These are phyloP conservation scores for Aspergillus felis DNA, from an alignment of 2,329 filamentous ascomycete genomes.

Conservation along the genomic window DNA sequence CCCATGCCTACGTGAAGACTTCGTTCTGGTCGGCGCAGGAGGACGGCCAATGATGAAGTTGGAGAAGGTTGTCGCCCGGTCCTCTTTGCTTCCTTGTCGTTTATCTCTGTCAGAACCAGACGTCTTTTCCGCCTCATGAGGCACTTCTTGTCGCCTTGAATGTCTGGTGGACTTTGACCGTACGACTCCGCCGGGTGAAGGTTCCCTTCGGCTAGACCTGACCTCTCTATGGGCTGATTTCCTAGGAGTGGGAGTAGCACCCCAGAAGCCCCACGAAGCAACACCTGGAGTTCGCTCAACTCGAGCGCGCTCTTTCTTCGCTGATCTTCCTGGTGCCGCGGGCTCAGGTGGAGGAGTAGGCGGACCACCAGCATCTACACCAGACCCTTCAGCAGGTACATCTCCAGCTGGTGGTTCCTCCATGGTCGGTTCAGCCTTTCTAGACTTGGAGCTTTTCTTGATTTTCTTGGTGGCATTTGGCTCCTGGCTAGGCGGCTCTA, in stretches of 20 bases:
- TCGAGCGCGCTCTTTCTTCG: conserved; percentile 72
- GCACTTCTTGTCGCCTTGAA: conserved; percentile 58
- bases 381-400: conserved; percentile 19
- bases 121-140: conserved; percentile 59
- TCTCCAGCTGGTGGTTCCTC: conserved; percentile 50
- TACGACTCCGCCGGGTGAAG: conserved; percentile 41
- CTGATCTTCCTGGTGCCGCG: conserved; percentile 52
- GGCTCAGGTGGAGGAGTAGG: conserved; percentile 52
- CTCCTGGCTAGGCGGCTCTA: conserved; percentile 16
- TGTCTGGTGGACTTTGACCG: conserved; percentile 55
- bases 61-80: conserved; percentile 57
- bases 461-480: conserved; percentile 24
- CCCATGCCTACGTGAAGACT: conserved; percentile 61
- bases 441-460: conserved; percentile 26
- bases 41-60: conserved; percentile 65
- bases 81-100: conserved; percentile 50
- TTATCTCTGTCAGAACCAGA: conserved; percentile 70
- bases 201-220: conserved; percentile 34
- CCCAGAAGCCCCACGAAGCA: conserved; percentile 75
- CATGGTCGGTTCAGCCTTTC: conserved; percentile 29
- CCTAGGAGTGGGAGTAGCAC: conserved; percentile 48
- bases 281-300: conserved; percentile 64
- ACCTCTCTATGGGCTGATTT: conserved; percentile 51
- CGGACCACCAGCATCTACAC: conserved; percentile 27
- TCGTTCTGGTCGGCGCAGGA: conserved; percentile 53